Percentiles rank a stretch among this genome's conserved stretches.
phyloP scores from a whole-genome alignment of 805 yeast genomes.

The Kodamaea lidongshanica region DNA sequence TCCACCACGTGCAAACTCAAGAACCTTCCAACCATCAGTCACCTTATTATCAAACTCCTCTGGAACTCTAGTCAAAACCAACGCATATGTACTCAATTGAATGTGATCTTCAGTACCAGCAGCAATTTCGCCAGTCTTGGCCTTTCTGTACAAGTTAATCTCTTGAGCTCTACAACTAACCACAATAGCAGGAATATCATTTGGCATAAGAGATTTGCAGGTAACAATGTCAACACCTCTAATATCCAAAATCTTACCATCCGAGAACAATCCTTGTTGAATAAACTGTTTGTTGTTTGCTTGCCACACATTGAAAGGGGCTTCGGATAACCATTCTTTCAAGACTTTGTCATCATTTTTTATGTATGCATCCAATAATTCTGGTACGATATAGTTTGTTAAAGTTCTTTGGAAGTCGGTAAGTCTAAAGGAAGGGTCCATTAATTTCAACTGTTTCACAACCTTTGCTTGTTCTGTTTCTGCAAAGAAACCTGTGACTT shows the following conservation, averaged over 20 bases:
- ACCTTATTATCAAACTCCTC: constrained; percentile 85
- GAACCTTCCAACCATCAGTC: constrained; percentile 95
- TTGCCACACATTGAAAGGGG: constrained; percentile 90
- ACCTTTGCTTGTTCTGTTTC: constrained; percentile 96
- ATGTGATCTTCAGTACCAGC: constrained; percentile 96
- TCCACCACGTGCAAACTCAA: constrained; percentile 92
- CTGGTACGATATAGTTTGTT: constrained; percentile 91
- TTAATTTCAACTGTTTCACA: constrained; percentile 72
- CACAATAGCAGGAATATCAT: constrained; percentile 86
- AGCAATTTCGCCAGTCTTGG: constrained; percentile 87
- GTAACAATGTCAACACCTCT: constrained; percentile 91
- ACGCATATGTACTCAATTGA: constrained; percentile 86
- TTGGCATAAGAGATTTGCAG: constrained; percentile 82
- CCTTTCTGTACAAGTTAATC: constrained; percentile 78
- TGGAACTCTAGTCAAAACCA: constrained; percentile 90
- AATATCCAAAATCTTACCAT: constrained; percentile 85
- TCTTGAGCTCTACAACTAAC: constrained; percentile 97
- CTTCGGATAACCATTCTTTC: constrained; percentile 92
- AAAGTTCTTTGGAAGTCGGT: constrained; percentile 76
- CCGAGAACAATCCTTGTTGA: constrained; percentile 87
- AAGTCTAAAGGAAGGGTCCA: constrained; percentile 83
- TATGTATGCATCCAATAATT: constrained; percentile 89
- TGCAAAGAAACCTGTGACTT: constrained; percentile 81
- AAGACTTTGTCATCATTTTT: constrained; percentile 80
- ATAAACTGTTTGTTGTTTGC: constrained; percentile 89